Evolutionary conservation across 257 asterid species (phyloP).

Genomic region (Coffea canephora): DNA sequence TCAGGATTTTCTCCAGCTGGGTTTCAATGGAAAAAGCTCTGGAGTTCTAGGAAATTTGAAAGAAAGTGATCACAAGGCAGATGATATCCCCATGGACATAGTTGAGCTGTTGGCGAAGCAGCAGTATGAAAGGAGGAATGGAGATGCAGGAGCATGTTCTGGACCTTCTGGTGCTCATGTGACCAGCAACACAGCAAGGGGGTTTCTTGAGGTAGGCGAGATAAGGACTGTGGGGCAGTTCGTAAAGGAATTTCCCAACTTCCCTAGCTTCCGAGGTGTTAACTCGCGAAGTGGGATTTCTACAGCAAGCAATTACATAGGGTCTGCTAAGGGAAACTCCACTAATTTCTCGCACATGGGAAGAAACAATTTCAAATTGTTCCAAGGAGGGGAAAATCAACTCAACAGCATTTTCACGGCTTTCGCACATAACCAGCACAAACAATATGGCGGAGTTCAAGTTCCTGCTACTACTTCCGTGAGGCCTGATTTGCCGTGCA

Average conservation of each 20-base stretch:
- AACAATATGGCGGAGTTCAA: slow-evolving; percentile 28
- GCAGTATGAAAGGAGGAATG: slow-evolving; percentile 61
- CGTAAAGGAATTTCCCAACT: slow-evolving; percentile 12
- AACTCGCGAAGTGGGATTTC: slow-evolving; percentile 26
- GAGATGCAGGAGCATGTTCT: slow-evolving; percentile 27
- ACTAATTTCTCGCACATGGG: slow-evolving; percentile 24
- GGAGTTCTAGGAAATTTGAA: slow-evolving; percentile 14
- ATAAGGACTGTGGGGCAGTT: slow-evolving; percentile 19
- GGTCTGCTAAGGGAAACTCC: slow-evolving; percentile 19
- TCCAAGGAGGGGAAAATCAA: slow-evolving; percentile 26
- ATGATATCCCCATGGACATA: slow-evolving; percentile 84
- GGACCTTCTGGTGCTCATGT: slow-evolving; percentile 20
- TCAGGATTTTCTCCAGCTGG: slow-evolving; percentile 9
- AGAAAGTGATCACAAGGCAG: slow-evolving; percentile 30
- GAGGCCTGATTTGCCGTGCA: slow-evolving; percentile 25
- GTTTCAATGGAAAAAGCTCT: slow-evolving; percentile 12
- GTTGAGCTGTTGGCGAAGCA: slow-evolving; percentile 73
- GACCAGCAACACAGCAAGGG: slow-evolving; percentile 21
- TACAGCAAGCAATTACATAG: slow-evolving; percentile 21
- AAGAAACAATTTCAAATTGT: slow-evolving; percentile 22
- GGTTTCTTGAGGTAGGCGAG: slow-evolving; percentile 26
- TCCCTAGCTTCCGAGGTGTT: slow-evolving; percentile 26
- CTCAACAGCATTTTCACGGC: slow-evolving; percentile 32
- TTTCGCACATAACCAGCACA: slow-evolving; percentile 35
- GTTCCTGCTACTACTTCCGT: slow-evolving; percentile 35